Evolutionary conservation across 2,329 filamentous ascomycete species (phyloP).

Genomic region (Paecilomyces dactylethromorphus): DNA sequence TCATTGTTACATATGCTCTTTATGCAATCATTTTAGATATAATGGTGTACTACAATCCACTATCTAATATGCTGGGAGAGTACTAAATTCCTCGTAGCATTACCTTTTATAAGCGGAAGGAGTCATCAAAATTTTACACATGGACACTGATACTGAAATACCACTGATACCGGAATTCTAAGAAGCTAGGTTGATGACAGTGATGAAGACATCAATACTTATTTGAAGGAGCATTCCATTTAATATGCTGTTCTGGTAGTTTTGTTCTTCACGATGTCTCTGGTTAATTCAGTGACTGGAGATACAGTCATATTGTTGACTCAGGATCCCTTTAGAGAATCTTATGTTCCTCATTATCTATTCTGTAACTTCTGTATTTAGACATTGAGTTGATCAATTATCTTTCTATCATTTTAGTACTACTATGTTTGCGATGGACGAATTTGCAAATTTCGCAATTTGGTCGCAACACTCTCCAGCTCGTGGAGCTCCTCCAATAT

Average conservation of each 20-base stretch:
- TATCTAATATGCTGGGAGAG: no score
- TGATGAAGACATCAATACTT: no score
- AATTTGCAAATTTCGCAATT: neutral
- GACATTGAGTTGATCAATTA: neutral
- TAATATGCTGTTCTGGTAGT: neutral
- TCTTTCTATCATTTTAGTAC: neutral
- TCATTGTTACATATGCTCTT: no score
- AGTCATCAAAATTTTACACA: no score
- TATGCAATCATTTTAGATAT: no score
- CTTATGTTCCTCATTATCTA: neutral
- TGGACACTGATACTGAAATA: neutral
- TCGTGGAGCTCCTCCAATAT: neutral
- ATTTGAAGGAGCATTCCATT: no score
- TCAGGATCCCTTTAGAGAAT: neutral
- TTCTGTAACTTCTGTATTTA: neutral
- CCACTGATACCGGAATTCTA: neutral
- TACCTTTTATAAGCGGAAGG: no score
- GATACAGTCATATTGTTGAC: neutral
- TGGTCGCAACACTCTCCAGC: neutral
- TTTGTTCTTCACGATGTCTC: neutral
- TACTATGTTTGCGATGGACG: neutral
- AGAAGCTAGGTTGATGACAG: no score
- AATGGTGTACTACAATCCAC: no score
- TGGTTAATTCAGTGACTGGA: neutral
- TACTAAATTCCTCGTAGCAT: no score